These are phyloP conservation scores for Cenchrus americanus DNA, from an alignment of 176 grass and related monocot genomes.

Conservation along the genomic window DNA sequence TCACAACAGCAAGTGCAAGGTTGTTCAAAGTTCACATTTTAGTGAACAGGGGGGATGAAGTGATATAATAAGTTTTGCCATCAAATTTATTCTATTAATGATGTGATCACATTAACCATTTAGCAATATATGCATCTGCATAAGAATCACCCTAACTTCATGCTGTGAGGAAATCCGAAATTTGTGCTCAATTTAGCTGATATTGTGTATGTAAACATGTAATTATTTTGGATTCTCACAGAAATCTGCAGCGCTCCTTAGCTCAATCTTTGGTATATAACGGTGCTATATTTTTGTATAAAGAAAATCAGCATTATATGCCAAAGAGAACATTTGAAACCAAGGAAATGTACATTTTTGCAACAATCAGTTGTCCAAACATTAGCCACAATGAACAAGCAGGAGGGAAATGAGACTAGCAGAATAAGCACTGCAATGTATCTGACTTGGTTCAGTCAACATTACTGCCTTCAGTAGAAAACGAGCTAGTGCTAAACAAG, in stretches of 20 bases:
- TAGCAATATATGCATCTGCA: neutral
- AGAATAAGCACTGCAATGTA: neutral
- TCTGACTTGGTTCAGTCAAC: too few relatives aligned
- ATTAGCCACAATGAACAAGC: neutral
- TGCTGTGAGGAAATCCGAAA: conserved; percentile 35
- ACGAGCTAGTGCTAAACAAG: neutral
- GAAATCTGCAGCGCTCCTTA: neutral
- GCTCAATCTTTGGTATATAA: neutral
- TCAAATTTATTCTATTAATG: neutral
- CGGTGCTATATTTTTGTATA: neutral
- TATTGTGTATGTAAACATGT: neutral
- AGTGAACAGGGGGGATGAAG: neutral
- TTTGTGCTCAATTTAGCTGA: neutral
- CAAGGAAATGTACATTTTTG: neutral
- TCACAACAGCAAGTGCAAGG: too few relatives aligned
- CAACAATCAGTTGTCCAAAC: neutral
- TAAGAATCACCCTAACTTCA: conserved; percentile 33
- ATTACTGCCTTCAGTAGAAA: too few relatives aligned
- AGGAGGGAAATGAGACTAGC: neutral
- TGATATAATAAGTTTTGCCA: neutral
- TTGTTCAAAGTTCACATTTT: neutral
- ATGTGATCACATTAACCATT: neutral
- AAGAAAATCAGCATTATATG: neutral
- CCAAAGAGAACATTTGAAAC: neutral
- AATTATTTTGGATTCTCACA: neutral